Evolutionary conservation across 805 yeast genomes (phyloP), one percentile per base, ranked within the genome.

Genomic region (Myxozyma lipomycoides): DNA sequence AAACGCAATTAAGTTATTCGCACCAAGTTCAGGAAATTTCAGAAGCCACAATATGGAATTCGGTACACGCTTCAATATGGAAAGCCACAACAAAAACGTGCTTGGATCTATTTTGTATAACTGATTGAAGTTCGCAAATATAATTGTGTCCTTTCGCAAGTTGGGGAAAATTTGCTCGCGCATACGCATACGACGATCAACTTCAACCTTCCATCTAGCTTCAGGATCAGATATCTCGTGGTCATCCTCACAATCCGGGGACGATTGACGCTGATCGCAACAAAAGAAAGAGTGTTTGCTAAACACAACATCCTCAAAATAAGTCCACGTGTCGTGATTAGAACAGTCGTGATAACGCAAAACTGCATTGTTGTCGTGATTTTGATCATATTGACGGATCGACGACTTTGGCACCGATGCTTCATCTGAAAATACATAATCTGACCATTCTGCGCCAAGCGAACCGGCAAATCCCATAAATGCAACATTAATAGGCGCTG

Each of bases 381-480:
- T 19, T 6, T 21, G 25, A 19, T 45, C 26, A 19, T 34, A 47
- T 32, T 39, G 7, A n/a, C 55, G 46, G 39, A 52, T 46, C 17
- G 58, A 39, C 10, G 28, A 17, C 17, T 28, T 35, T 17, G 60
- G 55, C 40, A 61, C 48, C 17, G 65, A 52, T 3, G 51, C 32
- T 12, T 45, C 23, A 52, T 66, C 69, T 9, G 64, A 63, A 7
- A 66, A 49, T 24, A 66, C 43, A 38, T 65, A 65, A 40, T 65
- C 68, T 40, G 57, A 52, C 68, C 68, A 64, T 22, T 54, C 61
- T 9, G 59, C 64, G 2, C 67, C 67, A 52, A 66, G 39, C 2
- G 66, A 59, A 6, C 70, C 69, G 7, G 69, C 69, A 40, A 65
- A 66, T 2, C 69, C 70, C 68, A 66, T 66, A 19, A 66, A 52